Base-by-base conservation (phyloP, 1,284 basidiomycete species). In the Hypsizygus ulmarius region DNA sequence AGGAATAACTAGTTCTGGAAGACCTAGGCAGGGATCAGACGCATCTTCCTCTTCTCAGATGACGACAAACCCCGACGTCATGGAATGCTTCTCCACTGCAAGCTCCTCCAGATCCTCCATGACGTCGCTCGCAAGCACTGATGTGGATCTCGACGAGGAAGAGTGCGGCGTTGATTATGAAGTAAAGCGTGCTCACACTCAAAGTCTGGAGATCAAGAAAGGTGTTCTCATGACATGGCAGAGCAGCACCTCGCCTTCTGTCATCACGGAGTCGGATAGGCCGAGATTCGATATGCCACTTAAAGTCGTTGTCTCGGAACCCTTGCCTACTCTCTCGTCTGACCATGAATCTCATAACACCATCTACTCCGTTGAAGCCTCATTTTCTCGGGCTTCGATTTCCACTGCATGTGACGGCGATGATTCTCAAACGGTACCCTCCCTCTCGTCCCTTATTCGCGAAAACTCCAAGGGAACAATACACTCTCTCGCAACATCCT, bases 201-300 rank as follows among this genome's bases (percentile, higher is more conserved):
- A 67, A 56, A 78, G 74, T 50, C 64, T 78, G 55, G 71, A 76
- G 55, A 63, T 75, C 49, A 71, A 74, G 60, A 70, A 67, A 53
- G 75, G 72, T 6, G 62, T 73, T 36, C 52, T 77, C 15, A 54
- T 77, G 30, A 61, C 67, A 16, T 68, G 63, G 55, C 48, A 32
- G 16, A 42, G 35, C 25, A 25, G 21, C 21, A 25, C 3, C 7
- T 32, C 48, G 16, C 33, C 51, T n/a, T 38, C 46, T 9, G 7
- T 3, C 21, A 25, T 25, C 18, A 29, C 29, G 8, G 36, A 16
- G 11, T 34, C 21, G 7, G 39, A 52, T 33, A 27, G n/a, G 11
- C 14, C 59, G 59, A 25, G 15, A 14, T 14, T 49, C 30, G 39
- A 30, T 41, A 33, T 50, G 18, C 34, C 52, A 11, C 47, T 51